Evolutionary conservation across 768 basidiomycete species (phyloP).

Genomic region (Ramaria sp.): DNA sequence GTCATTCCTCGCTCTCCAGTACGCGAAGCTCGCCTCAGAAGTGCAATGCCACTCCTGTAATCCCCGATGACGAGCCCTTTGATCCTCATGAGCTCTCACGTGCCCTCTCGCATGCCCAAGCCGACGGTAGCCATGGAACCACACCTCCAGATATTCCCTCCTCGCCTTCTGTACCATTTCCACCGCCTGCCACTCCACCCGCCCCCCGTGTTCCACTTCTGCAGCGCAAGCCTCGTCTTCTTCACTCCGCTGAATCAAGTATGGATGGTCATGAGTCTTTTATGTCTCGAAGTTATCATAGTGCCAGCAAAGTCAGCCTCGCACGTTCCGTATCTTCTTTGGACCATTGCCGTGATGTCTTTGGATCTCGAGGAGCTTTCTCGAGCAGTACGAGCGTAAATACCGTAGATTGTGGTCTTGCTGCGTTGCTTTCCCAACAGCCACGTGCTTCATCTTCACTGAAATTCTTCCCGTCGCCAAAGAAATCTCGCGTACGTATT

Average conservation of each 20-base stretch:
- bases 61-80: background rate
- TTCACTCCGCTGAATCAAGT: background rate
- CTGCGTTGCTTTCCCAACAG: background rate
- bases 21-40: background rate
- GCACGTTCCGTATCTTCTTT: constrained; percentile 3
- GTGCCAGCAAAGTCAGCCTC: constrained; percentile 3
- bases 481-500: constrained; percentile 1
- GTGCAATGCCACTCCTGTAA: background rate
- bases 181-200: background rate
- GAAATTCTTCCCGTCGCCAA: background rate
- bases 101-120: background rate
- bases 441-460: background rate
- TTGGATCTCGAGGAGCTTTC: background rate
- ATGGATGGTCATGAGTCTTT: constrained; percentile 1
- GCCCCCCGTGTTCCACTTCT: constrained; percentile 2
- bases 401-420: background rate
- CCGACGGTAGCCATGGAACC: background rate
- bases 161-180: constrained; percentile 6
- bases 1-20: background rate
- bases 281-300: background rate
- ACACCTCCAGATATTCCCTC: background rate
- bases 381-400: constrained; percentile 1
- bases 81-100: constrained; percentile 5
- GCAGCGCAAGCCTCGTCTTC: background rate
- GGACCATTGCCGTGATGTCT: background rate